phyloP scores from a whole-genome alignment of 1,139 yeast genomes.

The Lodderomyces metapsilosis region DNA sequence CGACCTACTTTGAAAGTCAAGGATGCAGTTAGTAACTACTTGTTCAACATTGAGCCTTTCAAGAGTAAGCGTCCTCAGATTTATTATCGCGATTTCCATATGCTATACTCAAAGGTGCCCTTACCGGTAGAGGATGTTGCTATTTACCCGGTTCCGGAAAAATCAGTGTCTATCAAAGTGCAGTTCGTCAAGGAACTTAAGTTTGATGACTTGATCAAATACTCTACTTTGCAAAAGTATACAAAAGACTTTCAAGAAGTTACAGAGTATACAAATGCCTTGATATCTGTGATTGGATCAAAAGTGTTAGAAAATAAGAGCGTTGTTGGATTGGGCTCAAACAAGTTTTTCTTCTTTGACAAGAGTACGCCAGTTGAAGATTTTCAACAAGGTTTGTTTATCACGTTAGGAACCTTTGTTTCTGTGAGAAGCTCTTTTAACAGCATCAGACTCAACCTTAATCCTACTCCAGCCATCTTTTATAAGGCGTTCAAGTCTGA shows the following conservation, averaged over 20 bases:
- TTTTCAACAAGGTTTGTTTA: constrained; percentile 12
- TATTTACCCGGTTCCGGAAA: constrained; percentile 9
- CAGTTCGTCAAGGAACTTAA: constrained; percentile 12
- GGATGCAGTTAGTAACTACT: constrained; percentile 10
- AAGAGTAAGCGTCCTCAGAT: constrained; percentile 13
- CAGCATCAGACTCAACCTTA: constrained; percentile 12
- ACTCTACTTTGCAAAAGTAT: constrained; percentile 10
- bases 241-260: constrained; percentile 13
- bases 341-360: constrained; percentile 14
- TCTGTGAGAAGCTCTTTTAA: constrained; percentile 14
- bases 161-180: constrained; percentile 8
- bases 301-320: constrained; percentile 11
- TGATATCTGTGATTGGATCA: constrained; percentile 14
- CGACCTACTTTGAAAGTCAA: constrained; percentile 6
- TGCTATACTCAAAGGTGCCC: constrained; percentile 11
- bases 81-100: constrained; percentile 12
- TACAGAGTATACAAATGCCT: constrained; percentile 15
- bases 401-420: constrained; percentile 15
- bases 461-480: constrained; percentile 15
- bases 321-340: constrained; percentile 14
- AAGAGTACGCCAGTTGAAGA: constrained; percentile 9
- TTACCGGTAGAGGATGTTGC: constrained; percentile 14
- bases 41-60: constrained; percentile 12
- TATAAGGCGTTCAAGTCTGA: constrained; percentile 13
- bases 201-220: constrained; percentile 13